Conservation (phyloP, 108 stramenopile species). For the Parmales sp. region DNA sequence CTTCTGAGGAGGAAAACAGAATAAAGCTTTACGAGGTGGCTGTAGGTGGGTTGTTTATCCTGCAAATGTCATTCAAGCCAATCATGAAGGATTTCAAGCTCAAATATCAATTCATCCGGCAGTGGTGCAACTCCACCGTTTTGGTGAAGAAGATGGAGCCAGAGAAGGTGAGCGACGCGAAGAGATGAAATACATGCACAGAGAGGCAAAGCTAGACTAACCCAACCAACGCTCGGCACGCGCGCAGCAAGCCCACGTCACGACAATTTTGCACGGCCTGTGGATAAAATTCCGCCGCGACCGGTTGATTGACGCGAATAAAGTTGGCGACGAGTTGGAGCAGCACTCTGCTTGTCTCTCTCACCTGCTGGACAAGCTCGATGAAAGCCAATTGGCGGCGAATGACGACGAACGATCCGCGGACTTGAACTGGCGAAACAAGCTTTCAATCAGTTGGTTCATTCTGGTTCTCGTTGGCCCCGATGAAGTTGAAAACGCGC, state of each 20-base stretch:
- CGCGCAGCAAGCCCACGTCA: too few species aligned
- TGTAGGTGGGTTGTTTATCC: not conserved
- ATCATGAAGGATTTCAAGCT: not conserved
- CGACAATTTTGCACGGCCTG: not conserved
- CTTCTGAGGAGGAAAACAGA: not conserved
- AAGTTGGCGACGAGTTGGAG: conserved; percentile 31
- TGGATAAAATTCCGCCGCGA: not conserved
- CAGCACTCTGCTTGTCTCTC: conserved; percentile 41
- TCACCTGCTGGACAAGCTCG: conserved; percentile 45
- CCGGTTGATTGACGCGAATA: not conserved
- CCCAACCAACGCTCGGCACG: too few species aligned
- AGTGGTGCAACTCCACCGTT: too few species aligned
- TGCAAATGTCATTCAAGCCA: not conserved
- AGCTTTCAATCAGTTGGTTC: conserved; percentile 67
- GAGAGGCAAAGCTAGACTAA: too few species aligned
- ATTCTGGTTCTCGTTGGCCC: conserved; percentile 49
- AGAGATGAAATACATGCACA: too few species aligned
- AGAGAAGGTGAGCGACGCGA: too few species aligned
- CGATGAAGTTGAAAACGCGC: conserved; percentile 37
- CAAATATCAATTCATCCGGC: not conserved
- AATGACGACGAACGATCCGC: conserved; percentile 32
- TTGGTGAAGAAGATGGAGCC: not conserved
- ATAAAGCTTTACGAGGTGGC: not conserved
- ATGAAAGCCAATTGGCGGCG: conserved; percentile 1
- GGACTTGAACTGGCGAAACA: conserved; percentile 68